Percentiles rank a stretch among this genome's conserved stretches.
phyloP scores from a whole-genome alignment of 371 early-diverging fungal species.

The Syncephalastrum monosporum region DNA sequence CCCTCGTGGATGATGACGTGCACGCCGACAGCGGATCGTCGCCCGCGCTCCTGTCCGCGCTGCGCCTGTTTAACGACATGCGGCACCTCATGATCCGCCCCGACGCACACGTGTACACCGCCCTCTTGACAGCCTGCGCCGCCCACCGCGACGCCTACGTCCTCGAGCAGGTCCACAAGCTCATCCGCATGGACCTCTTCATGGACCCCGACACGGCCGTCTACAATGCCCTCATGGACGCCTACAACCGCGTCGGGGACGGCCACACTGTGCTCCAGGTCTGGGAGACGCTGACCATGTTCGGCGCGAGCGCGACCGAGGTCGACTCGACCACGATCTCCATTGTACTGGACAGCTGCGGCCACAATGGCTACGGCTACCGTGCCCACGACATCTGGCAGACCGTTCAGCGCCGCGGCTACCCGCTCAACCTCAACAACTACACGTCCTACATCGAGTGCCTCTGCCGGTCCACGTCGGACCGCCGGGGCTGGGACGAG shows the following conservation, averaged over 20 bases:
- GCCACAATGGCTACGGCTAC: constrained; percentile 24
- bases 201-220: constrained; percentile 38
- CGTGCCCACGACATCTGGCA: constrained; percentile 35
- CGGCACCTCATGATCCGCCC: constrained; percentile 36
- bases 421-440: constrained; percentile 37
- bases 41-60: constrained; percentile 28
- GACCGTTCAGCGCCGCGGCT: constrained; percentile 14
- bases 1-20: constrained; percentile 24
- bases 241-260: constrained; percentile 32
- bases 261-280: constrained; percentile 27
- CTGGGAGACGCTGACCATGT: constrained; percentile 31
- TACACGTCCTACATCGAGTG: constrained; percentile 48
- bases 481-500: constrained; percentile 29
- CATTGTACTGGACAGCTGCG: constrained; percentile 23
- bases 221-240: constrained; percentile 42
- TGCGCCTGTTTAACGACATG: constrained; percentile 47
- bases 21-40: constrained; percentile 25
- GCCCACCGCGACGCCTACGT: constrained; percentile 28
- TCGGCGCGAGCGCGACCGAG: constrained; percentile 11
- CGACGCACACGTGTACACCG: constrained; percentile 35
- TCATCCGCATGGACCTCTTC: constrained; percentile 45
- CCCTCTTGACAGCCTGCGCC: constrained; percentile 33
- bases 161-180: constrained; percentile 36
- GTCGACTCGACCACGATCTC: constrained; percentile 24
- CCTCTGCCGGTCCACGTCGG: constrained; percentile 29